A percentile compares a stretch with the other conserved stretches of the same genome.
Evolutionary conservation across 2,329 filamentous ascomycete species (phyloP).

Genomic region (Penicillium janthinellum): DNA sequence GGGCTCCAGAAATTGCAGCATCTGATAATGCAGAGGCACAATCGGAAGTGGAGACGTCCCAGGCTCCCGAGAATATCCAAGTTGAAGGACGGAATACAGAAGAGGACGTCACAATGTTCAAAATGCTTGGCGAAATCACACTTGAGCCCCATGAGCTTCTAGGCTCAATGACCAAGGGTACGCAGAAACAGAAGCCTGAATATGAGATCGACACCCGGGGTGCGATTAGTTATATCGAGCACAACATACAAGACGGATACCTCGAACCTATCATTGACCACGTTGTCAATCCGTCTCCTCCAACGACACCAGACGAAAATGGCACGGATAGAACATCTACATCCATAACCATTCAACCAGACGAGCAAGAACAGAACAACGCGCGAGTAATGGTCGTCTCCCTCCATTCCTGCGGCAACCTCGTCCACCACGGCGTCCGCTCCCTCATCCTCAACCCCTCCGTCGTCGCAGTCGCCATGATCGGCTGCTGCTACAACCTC

Average conservation of each 20-base stretch:
- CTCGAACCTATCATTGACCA: slow-evolving; percentile 40
- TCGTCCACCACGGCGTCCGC: slow-evolving; percentile 91
- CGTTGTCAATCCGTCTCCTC: slow-evolving; percentile 27
- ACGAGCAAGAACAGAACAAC: slow-evolving; percentile 17
- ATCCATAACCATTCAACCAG: slow-evolving; percentile 1
- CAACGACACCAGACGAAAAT: neutral
- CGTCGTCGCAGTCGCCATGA: slow-evolving; percentile 88
- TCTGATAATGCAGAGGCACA: slow-evolving; percentile 9
- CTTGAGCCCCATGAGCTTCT: slow-evolving; percentile 34
- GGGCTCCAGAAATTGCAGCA: slow-evolving; percentile 11
- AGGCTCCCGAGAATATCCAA: slow-evolving; percentile 8
- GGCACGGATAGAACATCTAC: slow-evolving; percentile 2
- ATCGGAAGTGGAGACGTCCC: slow-evolving; percentile 5
- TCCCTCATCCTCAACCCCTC: slow-evolving; percentile 81
- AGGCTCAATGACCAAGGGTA: slow-evolving; percentile 4
- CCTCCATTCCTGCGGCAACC: slow-evolving; percentile 94
- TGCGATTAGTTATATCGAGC: slow-evolving; percentile 45
- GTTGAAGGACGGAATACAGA: slow-evolving; percentile 16
- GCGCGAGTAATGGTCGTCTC: slow-evolving; percentile 78
- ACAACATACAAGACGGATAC: slow-evolving; percentile 45
- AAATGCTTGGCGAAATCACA: slow-evolving; percentile 39
- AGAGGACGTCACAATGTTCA: slow-evolving; percentile 29
- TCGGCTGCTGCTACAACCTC: slow-evolving; percentile 98
- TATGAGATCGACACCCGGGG: slow-evolving; percentile 28
- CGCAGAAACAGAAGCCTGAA: slow-evolving; percentile 18